phyloP scores from a whole-genome alignment of 768 basidiomycete genomes.

The Antrodiella citrinella region DNA sequence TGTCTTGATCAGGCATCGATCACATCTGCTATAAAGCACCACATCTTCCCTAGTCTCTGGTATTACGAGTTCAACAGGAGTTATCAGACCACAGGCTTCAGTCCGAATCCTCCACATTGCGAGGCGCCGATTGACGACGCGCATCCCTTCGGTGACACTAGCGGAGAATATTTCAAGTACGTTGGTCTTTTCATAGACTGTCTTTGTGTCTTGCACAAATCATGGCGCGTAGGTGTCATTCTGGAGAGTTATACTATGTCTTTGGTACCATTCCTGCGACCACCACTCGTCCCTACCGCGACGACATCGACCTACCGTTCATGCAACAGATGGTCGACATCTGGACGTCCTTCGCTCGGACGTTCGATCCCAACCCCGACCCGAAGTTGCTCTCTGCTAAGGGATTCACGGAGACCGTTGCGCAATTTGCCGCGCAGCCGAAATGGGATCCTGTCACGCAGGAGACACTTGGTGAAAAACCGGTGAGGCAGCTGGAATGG shows the following conservation, averaged over 20 bases:
- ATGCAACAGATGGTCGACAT: conserved; percentile 35
- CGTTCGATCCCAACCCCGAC: conserved; percentile 39
- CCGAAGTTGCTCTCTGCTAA: conserved; percentile 32
- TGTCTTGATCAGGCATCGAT: conserved; percentile 45
- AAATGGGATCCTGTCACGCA: conserved; percentile 28
- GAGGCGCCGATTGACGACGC: conserved; percentile 32
- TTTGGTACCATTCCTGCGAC: conserved; percentile 27
- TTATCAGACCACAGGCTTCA: conserved; percentile 32
- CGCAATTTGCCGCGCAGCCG: conserved; percentile 22
- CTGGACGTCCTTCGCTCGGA: conserved; percentile 41
- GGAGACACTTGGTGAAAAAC: conserved; percentile 13
- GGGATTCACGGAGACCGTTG: conserved; percentile 30
- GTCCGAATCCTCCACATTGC: conserved; percentile 36
- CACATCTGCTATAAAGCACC: conserved; percentile 32
- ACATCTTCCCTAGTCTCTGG: conserved; percentile 33
- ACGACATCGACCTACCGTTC: conserved; percentile 36
- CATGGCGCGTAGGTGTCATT: conserved; percentile 22
- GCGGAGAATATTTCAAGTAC: conserved; percentile 38
- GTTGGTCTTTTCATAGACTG: neutral
- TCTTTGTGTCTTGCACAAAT: no score
- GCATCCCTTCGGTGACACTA: conserved; percentile 39
- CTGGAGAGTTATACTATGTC: conserved; percentile 24
- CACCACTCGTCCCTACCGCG: conserved; percentile 33
- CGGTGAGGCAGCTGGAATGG: conserved; percentile 28
- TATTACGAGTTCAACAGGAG: conserved; percentile 42